phyloP scores from a whole-genome alignment of 257 asterid genomes.

The Solanum rostratum region DNA sequence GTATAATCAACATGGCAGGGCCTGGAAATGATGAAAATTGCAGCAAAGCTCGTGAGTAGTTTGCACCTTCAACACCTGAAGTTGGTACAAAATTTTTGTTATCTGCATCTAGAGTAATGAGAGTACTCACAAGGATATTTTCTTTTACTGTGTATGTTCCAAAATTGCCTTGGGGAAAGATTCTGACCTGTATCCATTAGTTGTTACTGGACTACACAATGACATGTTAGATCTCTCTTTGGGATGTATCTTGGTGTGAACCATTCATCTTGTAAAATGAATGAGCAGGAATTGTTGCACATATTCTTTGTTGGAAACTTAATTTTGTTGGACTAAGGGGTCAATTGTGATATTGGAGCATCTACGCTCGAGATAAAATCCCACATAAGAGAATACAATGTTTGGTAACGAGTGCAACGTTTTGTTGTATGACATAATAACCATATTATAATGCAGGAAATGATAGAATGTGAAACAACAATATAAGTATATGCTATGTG shows the following conservation, averaged over 20 bases:
- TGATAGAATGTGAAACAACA: not conserved
- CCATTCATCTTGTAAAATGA: not conserved
- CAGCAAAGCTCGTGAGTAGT: not conserved
- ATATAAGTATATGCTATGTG: too few relatives aligned
- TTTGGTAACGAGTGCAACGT: too few relatives aligned
- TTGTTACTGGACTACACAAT: not conserved
- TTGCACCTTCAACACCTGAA: not conserved
- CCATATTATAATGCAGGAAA: not conserved
- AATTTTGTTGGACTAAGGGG: not conserved
- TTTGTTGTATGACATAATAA: not conserved
- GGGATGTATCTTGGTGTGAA: not conserved
- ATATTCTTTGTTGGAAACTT: not conserved
- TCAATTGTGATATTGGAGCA: too few relatives aligned
- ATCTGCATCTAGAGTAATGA: not conserved
- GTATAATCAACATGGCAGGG: not conserved
- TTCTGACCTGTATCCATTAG: not conserved
- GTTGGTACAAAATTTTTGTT: not conserved
- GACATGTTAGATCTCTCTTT: not conserved
- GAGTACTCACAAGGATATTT: not conserved
- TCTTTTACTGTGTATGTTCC: not conserved
- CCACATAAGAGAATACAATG: too few relatives aligned
- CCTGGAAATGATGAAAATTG: not conserved
- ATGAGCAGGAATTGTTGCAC: not conserved
- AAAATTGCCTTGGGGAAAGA: not conserved
- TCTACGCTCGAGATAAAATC: too few relatives aligned